Percentiles rank a stretch among this genome's conserved stretches.
These are phyloP conservation scores for Apophysomyces trapeziformis DNA, from an alignment of 371 early-diverging fungal genomes.

Conservation along the genomic window DNA sequence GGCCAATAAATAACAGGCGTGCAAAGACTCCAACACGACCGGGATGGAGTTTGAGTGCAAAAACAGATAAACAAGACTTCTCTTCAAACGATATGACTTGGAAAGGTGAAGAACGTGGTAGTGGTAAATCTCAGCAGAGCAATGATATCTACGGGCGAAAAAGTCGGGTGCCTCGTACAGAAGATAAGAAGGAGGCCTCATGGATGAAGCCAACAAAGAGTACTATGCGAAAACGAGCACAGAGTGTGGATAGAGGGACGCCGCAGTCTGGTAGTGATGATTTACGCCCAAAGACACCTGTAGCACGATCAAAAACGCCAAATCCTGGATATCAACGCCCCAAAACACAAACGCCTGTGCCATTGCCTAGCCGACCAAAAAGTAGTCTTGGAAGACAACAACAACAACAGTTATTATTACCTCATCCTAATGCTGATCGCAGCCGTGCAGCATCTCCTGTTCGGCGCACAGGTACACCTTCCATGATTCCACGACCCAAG, in stretches of 20 bases:
- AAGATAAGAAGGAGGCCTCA: conserved; percentile 22
- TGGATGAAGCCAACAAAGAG: conserved; percentile 44
- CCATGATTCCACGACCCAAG: conserved; percentile 40
- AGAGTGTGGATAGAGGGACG: conserved; percentile 20
- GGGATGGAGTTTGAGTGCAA: background rate
- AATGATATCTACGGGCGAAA: conserved; percentile 5
- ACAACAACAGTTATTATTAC: conserved; percentile 14
- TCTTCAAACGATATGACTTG: background rate
- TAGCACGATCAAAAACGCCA: conserved; percentile 25
- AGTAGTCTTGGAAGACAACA: conserved; percentile 25
- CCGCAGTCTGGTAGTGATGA: background rate
- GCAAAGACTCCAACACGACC: conserved; percentile 13
- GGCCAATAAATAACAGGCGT: conserved; percentile 1
- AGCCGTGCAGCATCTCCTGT: conserved; percentile 30
- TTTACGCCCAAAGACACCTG: background rate
- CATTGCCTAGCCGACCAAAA: conserved; percentile 22
- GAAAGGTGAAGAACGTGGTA: conserved; percentile 1
- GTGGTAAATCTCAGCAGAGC: background rate
- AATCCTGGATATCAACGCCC: conserved; percentile 18
- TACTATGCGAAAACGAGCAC: conserved; percentile 27
- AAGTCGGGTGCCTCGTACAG: conserved; percentile 10
- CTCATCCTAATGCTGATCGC: conserved; percentile 21
- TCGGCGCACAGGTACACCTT: conserved; percentile 35
- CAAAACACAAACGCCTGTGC: conserved; percentile 17
- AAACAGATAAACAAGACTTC: conserved; percentile 3